Conservation (phyloP, 768 basidiomycete species). For the Tylopilus balloui region DNA sequence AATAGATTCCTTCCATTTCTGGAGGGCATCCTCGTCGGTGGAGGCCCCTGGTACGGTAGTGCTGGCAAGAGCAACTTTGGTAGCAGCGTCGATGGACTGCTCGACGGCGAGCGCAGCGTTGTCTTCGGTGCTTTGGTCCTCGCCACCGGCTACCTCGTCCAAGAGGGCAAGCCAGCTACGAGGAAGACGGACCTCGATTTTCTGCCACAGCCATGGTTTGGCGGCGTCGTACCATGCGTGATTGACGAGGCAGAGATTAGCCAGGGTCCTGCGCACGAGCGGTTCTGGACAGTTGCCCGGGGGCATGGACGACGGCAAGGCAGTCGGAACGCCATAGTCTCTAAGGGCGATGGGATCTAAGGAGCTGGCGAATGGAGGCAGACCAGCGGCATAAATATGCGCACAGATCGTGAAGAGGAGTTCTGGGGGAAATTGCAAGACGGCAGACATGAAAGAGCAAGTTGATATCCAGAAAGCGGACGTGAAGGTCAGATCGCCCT, state of each 20-base stretch:
- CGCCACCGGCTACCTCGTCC: conserved; percentile 72
- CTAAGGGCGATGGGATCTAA: conserved; percentile 64
- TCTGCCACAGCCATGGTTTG: conserved; percentile 85
- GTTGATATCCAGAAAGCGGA: not conserved
- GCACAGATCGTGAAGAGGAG: conserved; percentile 70
- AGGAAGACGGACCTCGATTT: conserved; percentile 77
- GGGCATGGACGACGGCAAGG: conserved; percentile 70
- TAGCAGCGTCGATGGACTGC: conserved; percentile 62
- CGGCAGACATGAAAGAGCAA: conserved; percentile 18
- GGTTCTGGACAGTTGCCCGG: conserved; percentile 67
- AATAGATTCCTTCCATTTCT: conserved; percentile 57
- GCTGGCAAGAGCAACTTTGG: conserved; percentile 55
- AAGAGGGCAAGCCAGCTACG: conserved; percentile 81
- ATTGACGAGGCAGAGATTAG: conserved; percentile 71
- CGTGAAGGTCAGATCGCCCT: not conserved
- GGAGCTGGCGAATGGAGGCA: conserved; percentile 50
- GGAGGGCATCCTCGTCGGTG: conserved; percentile 39
- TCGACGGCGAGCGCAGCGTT: conserved; percentile 62
- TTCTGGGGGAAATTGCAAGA: conserved; percentile 61
- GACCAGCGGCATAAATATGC: conserved; percentile 59
- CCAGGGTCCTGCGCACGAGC: conserved; percentile 58
- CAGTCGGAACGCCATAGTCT: conserved; percentile 47
- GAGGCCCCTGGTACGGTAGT: conserved; percentile 32
- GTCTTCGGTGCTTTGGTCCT: conserved; percentile 45
- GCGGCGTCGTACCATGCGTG: conserved; percentile 76